Evolutionary conservation across 768 basidiomycete species (phyloP), one percentile per base, ranked within the genome.

Genomic region (Lyophyllum semitale): DNA sequence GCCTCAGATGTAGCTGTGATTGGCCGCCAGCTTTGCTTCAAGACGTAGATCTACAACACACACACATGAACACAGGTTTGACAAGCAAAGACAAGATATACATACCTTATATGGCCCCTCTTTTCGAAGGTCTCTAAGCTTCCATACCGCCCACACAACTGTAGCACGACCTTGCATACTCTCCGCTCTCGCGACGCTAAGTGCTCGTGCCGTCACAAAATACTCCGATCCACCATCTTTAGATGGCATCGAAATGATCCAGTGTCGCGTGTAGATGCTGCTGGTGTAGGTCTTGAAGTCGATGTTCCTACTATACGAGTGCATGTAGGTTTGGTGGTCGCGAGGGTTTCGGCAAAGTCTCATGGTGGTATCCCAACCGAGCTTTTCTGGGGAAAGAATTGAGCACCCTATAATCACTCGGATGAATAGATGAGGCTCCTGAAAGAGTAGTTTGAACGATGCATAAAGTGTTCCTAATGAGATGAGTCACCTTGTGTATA

Each of bases 401-500:
- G 43, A 53, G 9, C 51, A 53, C 2, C 26, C 53, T 22, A 48
- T 7, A 17, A 42, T 42, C 6, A 33, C 22, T 40, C 37, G 37
- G 25, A 48, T 48, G 11, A 53, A 53, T 12, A 23, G 42, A 30
- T 45, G 4, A 27, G 42, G 12, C 22, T 9, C 46, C 41, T 7
- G 1, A 38, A 17, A 27, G 30, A 15, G 17, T 17, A 11, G 23
- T 18, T 13, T 44, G 8, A 55, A 15, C 13, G 30, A 12, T 6
- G 12, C 30, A 30, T 6, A 6, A 30, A 6, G 17, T 44, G 23
- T n/a, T 3, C 22, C 12, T 15, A 33, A 18, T n/a, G 26, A 37
- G 18, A 26, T n/a, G 12, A n/a, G n/a, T 11, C n/a, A 55, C 58
- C 54, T 54, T 17, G n/a, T 57, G 51, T 13, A 60, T 45, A 42